Conservation (phyloP, 139 green algal species). For the Volvox africanus region DNA sequence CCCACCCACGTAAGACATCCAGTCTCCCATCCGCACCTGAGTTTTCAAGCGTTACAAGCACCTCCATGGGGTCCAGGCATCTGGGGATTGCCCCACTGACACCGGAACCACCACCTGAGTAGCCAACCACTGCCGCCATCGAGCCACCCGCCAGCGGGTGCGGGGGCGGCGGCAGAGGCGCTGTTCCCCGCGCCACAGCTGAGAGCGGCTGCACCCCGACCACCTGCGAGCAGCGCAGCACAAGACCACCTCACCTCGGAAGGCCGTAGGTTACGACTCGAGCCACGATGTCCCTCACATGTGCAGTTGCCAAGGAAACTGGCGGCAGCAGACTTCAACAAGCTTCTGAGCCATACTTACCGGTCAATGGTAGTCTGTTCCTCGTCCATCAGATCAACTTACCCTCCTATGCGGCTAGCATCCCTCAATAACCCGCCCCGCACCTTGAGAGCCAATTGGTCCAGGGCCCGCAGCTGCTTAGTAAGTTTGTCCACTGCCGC, state of each 20-base stretch:
- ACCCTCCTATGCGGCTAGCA: no score
- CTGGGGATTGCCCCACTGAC: conserved; percentile 53
- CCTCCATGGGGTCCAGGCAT: conserved; percentile 77
- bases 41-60: conserved; percentile 85
- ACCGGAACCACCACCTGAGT: not conserved
- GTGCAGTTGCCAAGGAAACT: no score
- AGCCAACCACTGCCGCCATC: not conserved
- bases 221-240: conserved; percentile 39
- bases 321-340: no score
- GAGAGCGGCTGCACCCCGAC: conserved; percentile 77
- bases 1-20: not conserved
- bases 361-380: no score
- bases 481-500: conserved; percentile 73
- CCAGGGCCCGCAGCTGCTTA: conserved; percentile 80
- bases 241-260: not conserved
- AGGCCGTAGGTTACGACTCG: no score
- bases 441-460: conserved; percentile 71
- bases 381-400: no score
- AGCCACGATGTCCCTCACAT: no score
- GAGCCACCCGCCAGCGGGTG: conserved; percentile 74
- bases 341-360: no score
- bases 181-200: conserved; percentile 66
- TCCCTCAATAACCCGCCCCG: not conserved
- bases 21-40: conserved; percentile 70
- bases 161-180: conserved; percentile 73